Percentiles rank a stretch among this genome's conserved stretches.
Conservation (phyloP, 164 flowering plant species). For the Taxillus chinensis region DNA sequence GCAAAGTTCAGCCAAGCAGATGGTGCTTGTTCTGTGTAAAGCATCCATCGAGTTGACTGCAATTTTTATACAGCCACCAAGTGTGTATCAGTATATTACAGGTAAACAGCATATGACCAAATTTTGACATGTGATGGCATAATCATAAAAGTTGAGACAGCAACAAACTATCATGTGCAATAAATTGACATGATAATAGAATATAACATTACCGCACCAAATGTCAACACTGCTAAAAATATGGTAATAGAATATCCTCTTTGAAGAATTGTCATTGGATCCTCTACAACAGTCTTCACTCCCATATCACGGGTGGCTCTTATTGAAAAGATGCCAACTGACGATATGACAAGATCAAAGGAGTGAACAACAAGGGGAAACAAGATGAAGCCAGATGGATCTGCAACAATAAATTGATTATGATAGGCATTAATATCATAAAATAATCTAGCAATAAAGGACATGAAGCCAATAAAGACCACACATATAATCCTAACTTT, state of each 20-base stretch:
- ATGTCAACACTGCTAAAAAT: constrained; percentile 73
- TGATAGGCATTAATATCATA: background rate
- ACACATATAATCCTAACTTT: too few relatives aligned
- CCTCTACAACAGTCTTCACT: constrained; percentile 50
- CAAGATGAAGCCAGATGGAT: constrained; percentile 94
- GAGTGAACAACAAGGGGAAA: constrained; percentile 98
- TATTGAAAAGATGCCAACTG: constrained; percentile 86
- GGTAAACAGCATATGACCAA: background rate
- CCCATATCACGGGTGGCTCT: constrained; percentile 66
- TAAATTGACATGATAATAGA: background rate
- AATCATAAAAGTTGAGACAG: background rate
- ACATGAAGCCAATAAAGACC: too few relatives aligned
- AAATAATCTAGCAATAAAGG: background rate
- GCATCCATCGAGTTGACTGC: constrained; percentile 98
- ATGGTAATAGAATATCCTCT: constrained; percentile 92
- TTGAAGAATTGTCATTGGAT: constrained; percentile 94
- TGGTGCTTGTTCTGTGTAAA: constrained; percentile 94
- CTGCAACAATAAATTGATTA: constrained; percentile 37
- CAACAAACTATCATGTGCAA: background rate
- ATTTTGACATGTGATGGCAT: background rate
- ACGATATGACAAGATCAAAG: constrained; percentile 87
- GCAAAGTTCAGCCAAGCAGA: constrained; percentile 94
- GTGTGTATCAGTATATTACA: background rate
- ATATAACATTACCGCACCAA: constrained; percentile 62
- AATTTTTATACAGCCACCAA: constrained; percentile 11